phyloP scores from a whole-genome alignment of 768 basidiomycete species.

The Boletus eberwhitei region DNA sequence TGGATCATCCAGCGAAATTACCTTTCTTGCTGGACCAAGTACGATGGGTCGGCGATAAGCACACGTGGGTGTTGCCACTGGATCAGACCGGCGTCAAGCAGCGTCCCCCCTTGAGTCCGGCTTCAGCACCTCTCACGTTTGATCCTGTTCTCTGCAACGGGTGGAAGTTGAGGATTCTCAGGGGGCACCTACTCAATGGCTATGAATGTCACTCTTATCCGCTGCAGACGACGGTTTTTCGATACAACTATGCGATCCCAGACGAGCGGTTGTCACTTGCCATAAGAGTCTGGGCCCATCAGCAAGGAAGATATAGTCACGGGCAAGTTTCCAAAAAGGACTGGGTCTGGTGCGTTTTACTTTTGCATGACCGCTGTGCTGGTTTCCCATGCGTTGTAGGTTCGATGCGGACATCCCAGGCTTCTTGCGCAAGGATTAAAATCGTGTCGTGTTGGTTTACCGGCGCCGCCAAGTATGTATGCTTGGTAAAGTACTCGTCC shows the following conservation, averaged over 20 bases:
- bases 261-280: not conserved
- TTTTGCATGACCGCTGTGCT: no score
- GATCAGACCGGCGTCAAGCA: conserved; percentile 14
- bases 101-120: conserved; percentile 9
- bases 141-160: conserved; percentile 20
- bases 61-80: conserved; percentile 32
- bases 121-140: conserved; percentile 11
- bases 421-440: not conserved
- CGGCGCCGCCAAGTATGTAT: not conserved
- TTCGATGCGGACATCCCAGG: conserved; percentile 20
- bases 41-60: conserved; percentile 33
- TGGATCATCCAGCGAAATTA: not conserved
- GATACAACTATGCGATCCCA: conserved; percentile 25
- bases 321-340: not conserved
- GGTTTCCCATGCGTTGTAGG: conserved; percentile 5
- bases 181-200: fast-evolving
- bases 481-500: not conserved
- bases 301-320: conserved; percentile 6
- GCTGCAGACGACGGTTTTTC: conserved; percentile 21
- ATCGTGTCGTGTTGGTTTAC: not conserved
- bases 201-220: not conserved
- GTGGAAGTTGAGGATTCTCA: conserved; percentile 4
- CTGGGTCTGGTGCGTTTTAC: conserved; percentile 22
- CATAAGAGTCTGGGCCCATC: conserved; percentile 6
- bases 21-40: conserved; percentile 19